Evolutionary conservation across 1,139 yeast species (phyloP).

Genomic region (Lizanozyma gosingica): DNA sequence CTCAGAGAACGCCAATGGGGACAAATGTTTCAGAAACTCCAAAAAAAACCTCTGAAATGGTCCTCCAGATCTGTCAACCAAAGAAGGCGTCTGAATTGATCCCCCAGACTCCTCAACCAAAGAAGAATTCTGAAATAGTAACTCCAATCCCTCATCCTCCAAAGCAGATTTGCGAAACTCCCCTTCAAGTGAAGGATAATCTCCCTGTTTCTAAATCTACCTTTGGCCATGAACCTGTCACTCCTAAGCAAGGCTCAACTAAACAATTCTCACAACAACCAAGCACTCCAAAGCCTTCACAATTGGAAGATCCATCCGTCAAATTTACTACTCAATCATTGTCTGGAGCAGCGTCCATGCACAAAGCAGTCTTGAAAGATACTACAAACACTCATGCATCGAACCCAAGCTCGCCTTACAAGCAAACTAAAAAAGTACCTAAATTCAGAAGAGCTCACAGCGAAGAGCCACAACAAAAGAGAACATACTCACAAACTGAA

Average conservation of each 20-base stretch:
- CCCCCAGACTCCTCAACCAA: background rate
- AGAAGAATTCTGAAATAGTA: background rate
- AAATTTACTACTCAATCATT: no score
- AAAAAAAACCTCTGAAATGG: slow-evolving; percentile 8
- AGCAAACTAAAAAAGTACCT: background rate
- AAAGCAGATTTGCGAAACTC: no score
- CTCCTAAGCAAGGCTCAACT: background rate
- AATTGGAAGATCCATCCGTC: background rate
- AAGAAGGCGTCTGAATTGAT: background rate
- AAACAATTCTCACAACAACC: no score
- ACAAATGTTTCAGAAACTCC: slow-evolving; percentile 1
- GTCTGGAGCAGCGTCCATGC: no score
- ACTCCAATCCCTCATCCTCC: background rate
- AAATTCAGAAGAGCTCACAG: slow-evolving; percentile 17
- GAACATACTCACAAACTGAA: slow-evolving; percentile 2
- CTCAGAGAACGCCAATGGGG: slow-evolving; percentile 5
- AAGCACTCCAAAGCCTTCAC: no score
- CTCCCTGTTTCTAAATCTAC: background rate
- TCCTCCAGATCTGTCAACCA: no score
- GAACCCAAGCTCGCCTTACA: background rate
- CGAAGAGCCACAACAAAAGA: slow-evolving; percentile 19
- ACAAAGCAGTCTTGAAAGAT: slow-evolving; percentile 4
- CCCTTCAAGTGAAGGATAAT: no score
- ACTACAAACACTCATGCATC: background rate
- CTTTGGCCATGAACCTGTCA: background rate